phyloP scores from a whole-genome alignment of 345 rosid genomes.

The Carallia brachiata region DNA sequence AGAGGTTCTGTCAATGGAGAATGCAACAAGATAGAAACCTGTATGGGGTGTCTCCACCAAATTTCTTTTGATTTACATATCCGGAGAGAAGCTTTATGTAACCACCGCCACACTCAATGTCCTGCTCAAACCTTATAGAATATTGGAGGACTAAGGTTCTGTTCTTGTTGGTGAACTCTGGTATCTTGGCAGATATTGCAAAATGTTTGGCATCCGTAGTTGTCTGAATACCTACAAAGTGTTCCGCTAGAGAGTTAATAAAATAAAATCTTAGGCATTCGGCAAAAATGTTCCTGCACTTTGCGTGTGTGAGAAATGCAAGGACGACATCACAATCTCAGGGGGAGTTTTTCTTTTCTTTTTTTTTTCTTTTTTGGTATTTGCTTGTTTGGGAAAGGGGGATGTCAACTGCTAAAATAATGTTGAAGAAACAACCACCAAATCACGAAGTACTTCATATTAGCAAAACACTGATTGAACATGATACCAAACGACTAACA shows the following conservation, averaged over 20 bases:
- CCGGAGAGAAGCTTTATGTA: constrained; percentile 95
- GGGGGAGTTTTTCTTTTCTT: no score
- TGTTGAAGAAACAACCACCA: no score
- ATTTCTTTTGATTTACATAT: constrained; percentile 92
- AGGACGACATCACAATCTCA: no score
- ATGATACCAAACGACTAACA: no score
- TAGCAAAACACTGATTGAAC: no score
- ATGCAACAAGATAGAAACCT: constrained; percentile 40
- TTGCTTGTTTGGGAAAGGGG: no score
- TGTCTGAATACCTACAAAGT: constrained; percentile 75
- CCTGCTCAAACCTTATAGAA: constrained; percentile 82
- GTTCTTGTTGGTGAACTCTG: constrained; percentile 81
- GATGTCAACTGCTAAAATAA: no score
- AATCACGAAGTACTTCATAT: no score
- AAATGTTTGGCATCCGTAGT: constrained; percentile 75
- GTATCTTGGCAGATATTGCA: constrained; percentile 89
- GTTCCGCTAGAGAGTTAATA: not conserved
- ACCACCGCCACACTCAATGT: constrained; percentile 96
- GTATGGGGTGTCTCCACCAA: constrained; percentile 98
- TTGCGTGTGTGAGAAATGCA: no score
- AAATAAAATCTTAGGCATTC: no score
- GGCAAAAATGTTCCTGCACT: no score
- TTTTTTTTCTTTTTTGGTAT: no score
- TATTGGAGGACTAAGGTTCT: constrained; percentile 85
- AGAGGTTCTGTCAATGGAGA: not conserved